phyloP scores from a whole-genome alignment of 257 asterid species.

The Solanum corneliomulleri region DNA sequence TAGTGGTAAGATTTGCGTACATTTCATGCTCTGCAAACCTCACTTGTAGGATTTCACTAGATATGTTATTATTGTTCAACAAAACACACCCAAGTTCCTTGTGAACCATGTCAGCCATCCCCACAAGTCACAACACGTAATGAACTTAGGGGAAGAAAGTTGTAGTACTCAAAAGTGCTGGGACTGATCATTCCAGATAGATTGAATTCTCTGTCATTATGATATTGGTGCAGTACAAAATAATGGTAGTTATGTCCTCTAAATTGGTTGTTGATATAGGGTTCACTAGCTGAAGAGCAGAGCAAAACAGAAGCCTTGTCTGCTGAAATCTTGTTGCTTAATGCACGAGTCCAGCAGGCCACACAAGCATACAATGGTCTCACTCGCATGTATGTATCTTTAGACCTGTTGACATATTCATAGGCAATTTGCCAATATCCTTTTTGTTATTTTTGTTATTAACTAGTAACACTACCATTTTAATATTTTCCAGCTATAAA shows the following conservation, averaged over 20 bases:
- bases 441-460: not conserved
- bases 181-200: not conserved
- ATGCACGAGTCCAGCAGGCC: conserved; percentile 76
- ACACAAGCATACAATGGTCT: conserved; percentile 62
- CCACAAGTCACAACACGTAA: not conserved
- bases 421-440: not conserved
- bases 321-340: conserved; percentile 70
- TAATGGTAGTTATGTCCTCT: not conserved
- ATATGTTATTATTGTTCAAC: too few species aligned
- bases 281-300: conserved; percentile 66
- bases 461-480: not conserved
- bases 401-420: not conserved
- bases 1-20: too few species aligned
- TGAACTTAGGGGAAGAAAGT: not conserved
- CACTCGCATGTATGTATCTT: conserved; percentile 58
- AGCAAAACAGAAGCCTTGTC: conserved; percentile 76
- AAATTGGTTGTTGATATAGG: conserved; percentile 21
- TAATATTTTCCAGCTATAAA: conserved; percentile 45
- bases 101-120: not conserved
- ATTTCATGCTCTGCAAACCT: too few species aligned
- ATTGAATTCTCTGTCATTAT: not conserved
- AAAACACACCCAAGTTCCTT: not conserved
- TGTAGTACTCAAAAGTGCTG: not conserved
- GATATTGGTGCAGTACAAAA: not conserved
- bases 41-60: too few species aligned